These are phyloP conservation scores for Monosporascus cannonballus DNA, from an alignment of 2,329 filamentous ascomycete genomes.

Conservation along the genomic window DNA sequence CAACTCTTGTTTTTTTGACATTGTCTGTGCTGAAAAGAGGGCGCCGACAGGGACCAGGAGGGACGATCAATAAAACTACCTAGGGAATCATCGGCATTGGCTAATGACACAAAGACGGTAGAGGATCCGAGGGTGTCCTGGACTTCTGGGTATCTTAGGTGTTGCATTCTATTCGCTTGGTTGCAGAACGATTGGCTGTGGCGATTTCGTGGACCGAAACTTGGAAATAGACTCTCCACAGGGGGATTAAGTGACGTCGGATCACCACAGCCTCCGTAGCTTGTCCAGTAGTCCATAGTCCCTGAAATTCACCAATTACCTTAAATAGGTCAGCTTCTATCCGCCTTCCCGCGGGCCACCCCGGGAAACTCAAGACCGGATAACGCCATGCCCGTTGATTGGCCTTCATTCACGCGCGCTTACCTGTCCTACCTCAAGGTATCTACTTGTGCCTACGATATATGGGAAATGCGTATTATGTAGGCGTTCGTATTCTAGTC, in stretches of 20 bases:
- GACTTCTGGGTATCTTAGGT: not conserved
- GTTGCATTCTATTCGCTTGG: not conserved
- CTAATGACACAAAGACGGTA: not conserved
- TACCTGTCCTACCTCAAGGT: conserved; percentile 1
- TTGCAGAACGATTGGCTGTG: not conserved
- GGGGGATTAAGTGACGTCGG: no score
- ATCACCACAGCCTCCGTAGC: no score
- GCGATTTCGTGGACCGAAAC: not conserved
- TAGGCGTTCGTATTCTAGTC: no score
- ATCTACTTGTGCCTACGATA: not conserved
- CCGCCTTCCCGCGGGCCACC: not conserved
- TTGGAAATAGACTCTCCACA: not conserved
- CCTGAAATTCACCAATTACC: conserved; percentile 8
- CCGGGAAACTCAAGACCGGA: not conserved
- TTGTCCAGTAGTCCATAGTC: not conserved
- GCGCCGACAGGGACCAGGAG: no score
- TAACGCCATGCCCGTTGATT: conserved; percentile 7
- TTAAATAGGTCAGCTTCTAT: conserved; percentile 9
- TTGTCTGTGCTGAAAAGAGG: no score
- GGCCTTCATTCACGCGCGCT: conserved; percentile 15
- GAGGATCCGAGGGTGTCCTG: not conserved
- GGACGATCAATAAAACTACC: not conserved
- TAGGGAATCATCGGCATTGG: not conserved
- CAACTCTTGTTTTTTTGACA: no score
- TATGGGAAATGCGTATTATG: no score